A percentile compares a stretch with the other conserved stretches of the same genome.
phyloP scores from a whole-genome alignment of 805 yeast species.

The Candida insectorum region DNA sequence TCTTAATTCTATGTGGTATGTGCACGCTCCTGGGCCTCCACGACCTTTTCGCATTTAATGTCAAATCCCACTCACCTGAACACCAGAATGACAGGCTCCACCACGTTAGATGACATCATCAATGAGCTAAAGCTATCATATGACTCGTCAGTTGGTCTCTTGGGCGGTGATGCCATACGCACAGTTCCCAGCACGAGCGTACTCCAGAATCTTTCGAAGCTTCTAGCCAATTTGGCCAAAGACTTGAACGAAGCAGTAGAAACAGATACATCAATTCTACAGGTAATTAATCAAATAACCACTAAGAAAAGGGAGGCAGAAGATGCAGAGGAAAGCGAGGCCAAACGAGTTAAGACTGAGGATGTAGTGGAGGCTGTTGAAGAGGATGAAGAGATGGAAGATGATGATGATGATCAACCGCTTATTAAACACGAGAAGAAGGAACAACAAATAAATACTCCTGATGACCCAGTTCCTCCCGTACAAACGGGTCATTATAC shows the following conservation, averaged over 20 bases:
- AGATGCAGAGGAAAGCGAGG: constrained; percentile 9
- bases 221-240: constrained; percentile 36
- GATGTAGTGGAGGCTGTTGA: constrained; percentile 9
- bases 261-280: constrained; percentile 18
- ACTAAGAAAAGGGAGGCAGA: constrained; percentile 6
- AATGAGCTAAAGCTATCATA: constrained; percentile 51
- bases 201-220: constrained; percentile 42
- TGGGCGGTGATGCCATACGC: constrained; percentile 56
- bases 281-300: constrained; percentile 7
- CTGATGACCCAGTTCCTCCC: constrained; percentile 42
- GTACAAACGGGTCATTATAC: constrained; percentile 43
- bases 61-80: no score
- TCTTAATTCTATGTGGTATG: no score
- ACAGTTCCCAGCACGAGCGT: constrained; percentile 39
- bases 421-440: neutral
- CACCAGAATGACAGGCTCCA: no score
- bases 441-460: constrained; percentile 18
- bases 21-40: constrained; percentile 3
- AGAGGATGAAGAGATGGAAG: constrained; percentile 14
- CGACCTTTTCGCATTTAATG: constrained; percentile 1
- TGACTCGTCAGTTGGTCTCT: constrained; percentile 56
- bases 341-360: constrained; percentile 11
- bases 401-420: constrained; percentile 6
- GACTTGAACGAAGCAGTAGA: constrained; percentile 34
- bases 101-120: constrained; percentile 49